Evolutionary conservation across 257 asterid species (phyloP).

Genomic region (Rhazya stricta): DNA sequence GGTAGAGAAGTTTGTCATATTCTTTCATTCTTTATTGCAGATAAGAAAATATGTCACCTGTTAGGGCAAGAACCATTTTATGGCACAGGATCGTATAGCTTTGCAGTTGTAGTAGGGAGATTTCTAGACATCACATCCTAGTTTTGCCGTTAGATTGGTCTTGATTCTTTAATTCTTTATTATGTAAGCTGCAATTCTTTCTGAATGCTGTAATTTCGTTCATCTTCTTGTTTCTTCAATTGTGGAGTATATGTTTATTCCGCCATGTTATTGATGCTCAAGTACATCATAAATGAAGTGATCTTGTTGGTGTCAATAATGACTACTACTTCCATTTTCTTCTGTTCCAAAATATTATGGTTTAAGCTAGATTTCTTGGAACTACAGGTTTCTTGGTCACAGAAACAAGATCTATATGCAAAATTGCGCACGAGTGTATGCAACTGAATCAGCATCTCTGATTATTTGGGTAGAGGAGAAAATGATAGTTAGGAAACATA

Average conservation of each 20-base stretch:
- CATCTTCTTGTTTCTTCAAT: slow-evolving; percentile 4
- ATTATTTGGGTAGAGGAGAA: not conserved
- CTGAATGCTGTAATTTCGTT: slow-evolving; percentile 10
- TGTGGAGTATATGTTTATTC: not conserved
- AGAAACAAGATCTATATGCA: too few relatives aligned
- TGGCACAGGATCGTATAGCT: slow-evolving; percentile 13
- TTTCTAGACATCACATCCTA: slow-evolving; percentile 1
- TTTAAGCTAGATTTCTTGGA: not conserved
- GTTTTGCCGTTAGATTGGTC: not conserved
- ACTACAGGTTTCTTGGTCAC: not conserved
- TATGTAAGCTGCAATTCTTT: slow-evolving; percentile 22
- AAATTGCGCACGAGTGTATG: too few relatives aligned
- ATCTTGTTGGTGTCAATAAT: not conserved
- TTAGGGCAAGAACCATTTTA: slow-evolving; percentile 9
- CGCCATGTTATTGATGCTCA: not conserved
- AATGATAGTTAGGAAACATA: not conserved
- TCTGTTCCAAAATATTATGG: not conserved
- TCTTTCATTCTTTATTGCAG: slow-evolving; percentile 73
- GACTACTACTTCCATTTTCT: not conserved
- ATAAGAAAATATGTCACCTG: slow-evolving; percentile 22
- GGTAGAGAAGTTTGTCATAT: slow-evolving; percentile 40
- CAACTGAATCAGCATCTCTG: not conserved
- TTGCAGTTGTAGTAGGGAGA: slow-evolving; percentile 18
- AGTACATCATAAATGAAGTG: slow-evolving; percentile 9
- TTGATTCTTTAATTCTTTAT: slow-evolving; percentile 22